Evolutionary conservation across 73 alveolate species (phyloP).

Genomic region (Tetrahymena borealis): DNA sequence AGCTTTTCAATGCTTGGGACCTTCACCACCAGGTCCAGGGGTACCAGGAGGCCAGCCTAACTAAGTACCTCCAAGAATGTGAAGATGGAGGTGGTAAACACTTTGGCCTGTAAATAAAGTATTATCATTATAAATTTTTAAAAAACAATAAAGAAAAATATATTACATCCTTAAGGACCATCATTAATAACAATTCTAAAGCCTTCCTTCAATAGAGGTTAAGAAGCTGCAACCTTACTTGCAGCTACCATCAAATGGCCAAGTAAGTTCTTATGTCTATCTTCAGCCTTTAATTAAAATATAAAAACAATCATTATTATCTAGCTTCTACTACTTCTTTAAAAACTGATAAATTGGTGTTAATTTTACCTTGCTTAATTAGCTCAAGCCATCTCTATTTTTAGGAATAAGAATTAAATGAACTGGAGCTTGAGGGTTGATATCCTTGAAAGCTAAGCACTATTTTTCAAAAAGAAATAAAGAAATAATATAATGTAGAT

Average conservation of each 20-base stretch:
- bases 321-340: too few relatives aligned
- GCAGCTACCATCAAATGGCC: slow-evolving; percentile 81
- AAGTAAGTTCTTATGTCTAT: slow-evolving; percentile 62
- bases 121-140: too few relatives aligned
- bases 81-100: slow-evolving; percentile 84
- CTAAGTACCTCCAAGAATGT: slow-evolving; percentile 89
- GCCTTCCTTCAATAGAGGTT: slow-evolving; percentile 78
- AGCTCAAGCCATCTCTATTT: slow-evolving; percentile 73
- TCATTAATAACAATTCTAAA: slow-evolving; percentile 86
- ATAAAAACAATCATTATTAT: too few relatives aligned
- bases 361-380: slow-evolving; percentile 53
- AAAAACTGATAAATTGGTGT: too few relatives aligned
- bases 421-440: slow-evolving; percentile 79
- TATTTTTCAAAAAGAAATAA: slow-evolving; percentile 34
- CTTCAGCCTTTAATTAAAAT: too few relatives aligned
- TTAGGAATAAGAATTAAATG: slow-evolving; percentile 91
- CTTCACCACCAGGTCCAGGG: slow-evolving; percentile 5
- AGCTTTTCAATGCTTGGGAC: neutral
- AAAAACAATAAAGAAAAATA: neutral
- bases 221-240: slow-evolving; percentile 59
- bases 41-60: slow-evolving; percentile 46
- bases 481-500: too few relatives aligned
- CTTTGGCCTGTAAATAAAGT: slow-evolving; percentile 29
- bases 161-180: slow-evolving; percentile 73
- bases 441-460: slow-evolving; percentile 84